Percentiles rank a stretch among this genome's conserved stretches.
Evolutionary conservation across 371 early-diverging fungal species (phyloP).

Genomic region (Actinomortierella wolfii): DNA sequence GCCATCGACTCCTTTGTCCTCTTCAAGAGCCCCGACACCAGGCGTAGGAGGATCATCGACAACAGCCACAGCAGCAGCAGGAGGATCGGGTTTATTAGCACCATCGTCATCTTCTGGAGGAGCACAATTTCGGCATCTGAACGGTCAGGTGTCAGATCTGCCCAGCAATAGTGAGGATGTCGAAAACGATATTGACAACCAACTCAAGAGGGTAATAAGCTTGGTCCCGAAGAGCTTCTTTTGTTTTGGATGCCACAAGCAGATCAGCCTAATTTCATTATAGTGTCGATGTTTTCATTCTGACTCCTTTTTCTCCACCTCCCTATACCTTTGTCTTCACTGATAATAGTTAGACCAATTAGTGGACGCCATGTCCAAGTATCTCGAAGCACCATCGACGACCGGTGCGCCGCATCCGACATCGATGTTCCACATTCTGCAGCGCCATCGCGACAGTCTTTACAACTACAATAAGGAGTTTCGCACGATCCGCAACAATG

Average conservation of each 20-base stretch:
- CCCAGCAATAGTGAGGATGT: slow-evolving; percentile 20
- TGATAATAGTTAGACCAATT: slow-evolving; percentile 19
- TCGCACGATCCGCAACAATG: slow-evolving; percentile 40
- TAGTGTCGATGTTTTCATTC: background rate
- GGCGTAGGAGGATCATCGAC: slow-evolving; percentile 5
- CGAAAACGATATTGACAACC: slow-evolving; percentile 21
- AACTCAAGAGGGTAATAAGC: slow-evolving; percentile 31
- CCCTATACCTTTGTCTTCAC: background rate
- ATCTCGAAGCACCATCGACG: slow-evolving; percentile 22
- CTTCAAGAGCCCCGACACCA: slow-evolving; percentile 3
- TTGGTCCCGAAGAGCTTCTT: background rate
- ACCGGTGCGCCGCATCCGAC: slow-evolving; percentile 21
- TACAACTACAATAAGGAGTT: slow-evolving; percentile 42
- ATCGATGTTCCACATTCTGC: slow-evolving; percentile 26
- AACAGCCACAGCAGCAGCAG: slow-evolving; percentile 7
- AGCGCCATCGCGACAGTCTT: slow-evolving; percentile 34
- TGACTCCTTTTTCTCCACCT: background rate
- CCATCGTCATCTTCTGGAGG: background rate
- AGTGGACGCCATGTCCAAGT: slow-evolving; percentile 40
- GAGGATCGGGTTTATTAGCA: slow-evolving; percentile 6
- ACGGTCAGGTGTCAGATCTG: slow-evolving; percentile 1
- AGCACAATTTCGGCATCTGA: too few relatives aligned
- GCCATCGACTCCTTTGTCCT: background rate
- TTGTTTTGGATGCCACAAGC: background rate
- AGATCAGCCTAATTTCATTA: background rate